Evolutionary conservation across 108 stramenopile species (phyloP), one percentile per base, ranked within the genome.

Genomic region (Parietichytrium sp.): DNA sequence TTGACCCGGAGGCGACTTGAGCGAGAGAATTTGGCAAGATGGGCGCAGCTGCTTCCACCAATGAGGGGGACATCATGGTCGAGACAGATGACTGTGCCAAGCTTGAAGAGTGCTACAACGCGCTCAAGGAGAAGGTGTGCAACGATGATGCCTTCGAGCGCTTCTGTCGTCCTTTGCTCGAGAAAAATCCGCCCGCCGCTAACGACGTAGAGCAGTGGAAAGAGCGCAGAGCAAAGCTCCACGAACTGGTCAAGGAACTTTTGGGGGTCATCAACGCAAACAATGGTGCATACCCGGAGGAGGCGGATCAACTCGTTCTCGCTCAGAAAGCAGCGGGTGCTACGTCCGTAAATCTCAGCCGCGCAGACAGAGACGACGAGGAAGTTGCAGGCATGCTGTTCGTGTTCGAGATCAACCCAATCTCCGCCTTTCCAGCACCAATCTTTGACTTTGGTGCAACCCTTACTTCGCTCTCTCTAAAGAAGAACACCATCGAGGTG

Each of bases 51-150:
- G n/a, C n/a, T n/a, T n/a, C n/a, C n/a, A n/a, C n/a, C n/a, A n/a
- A n/a, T n/a, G n/a, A n/a, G n/a, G n/a, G n/a, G n/a, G 61, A 72
- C 38, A 33, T 72, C 42, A 33, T 72, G 38, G 61, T 33, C 13
- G 61, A 72, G 23, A 72, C 61, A n/a, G 61, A 72, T 6, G 61
- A 72, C 42, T 23, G 38, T 23, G 10, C 61, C 10, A 42, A 33
- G 42, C 42, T 72, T 33, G 38, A 45, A 15, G 45, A 33, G 20
- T 3, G 36, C 23, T 72, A 42, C 61, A 42, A 42, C 61, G 45
- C 36, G 61, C 61, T 72, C 33, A 12, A 16, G 6, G 61, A 72
- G 38, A 16, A 45, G 20, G 45, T 72, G 23, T 33, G 45, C 23
- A 42, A 72, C 16, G 61, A 72, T 0, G 38, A 33, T 0, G 61